Percentiles rank a stretch among this genome's conserved stretches.
These are phyloP conservation scores for Polytrichum formosum DNA, from an alignment of 225 moss, liverwort and hornwort genomes.

Conservation along the genomic window DNA sequence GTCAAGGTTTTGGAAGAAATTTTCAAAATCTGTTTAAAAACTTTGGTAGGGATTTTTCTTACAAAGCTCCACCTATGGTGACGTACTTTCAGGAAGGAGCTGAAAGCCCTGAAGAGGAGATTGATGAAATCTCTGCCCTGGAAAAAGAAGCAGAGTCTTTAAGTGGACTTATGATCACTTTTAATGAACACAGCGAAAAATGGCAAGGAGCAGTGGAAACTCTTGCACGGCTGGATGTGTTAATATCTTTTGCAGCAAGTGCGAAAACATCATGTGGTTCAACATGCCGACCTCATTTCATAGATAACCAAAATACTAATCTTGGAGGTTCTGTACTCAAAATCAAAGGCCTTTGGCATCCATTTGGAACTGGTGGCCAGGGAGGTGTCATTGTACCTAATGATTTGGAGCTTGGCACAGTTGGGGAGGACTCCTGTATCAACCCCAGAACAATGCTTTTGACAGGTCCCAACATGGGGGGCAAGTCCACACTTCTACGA, in stretches of 20 bases:
- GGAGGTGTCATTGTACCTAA: constrained; percentile 82
- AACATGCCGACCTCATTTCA: constrained; percentile 80
- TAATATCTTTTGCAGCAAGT: constrained; percentile 72
- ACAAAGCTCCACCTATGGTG: too few relatives aligned
- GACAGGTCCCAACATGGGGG: constrained; percentile 96
- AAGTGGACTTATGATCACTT: constrained; percentile 60
- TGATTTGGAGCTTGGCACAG: constrained; percentile 75
- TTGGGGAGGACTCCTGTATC: constrained; percentile 13
- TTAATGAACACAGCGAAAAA: constrained; percentile 55
- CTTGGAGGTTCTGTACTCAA: constrained; percentile 64
- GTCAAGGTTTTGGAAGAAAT: too few relatives aligned
- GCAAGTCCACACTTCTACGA: constrained; percentile 90
- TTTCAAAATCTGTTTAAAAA: too few relatives aligned
- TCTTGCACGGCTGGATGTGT: constrained; percentile 66
- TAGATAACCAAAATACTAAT: constrained; percentile 30
- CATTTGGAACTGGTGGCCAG: constrained; percentile 75
- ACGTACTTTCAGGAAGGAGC: constrained; percentile 25
- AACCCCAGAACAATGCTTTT: constrained; percentile 73
- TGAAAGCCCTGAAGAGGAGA: constrained; percentile 25
- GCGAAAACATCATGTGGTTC: constrained; percentile 57
- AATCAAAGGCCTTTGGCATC: constrained; percentile 85
- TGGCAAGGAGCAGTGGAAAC: constrained; percentile 76
- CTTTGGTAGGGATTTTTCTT: too few relatives aligned
- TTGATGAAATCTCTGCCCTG: constrained; percentile 46
- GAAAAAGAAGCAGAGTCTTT: constrained; percentile 66